These are phyloP conservation scores for Nakataea oryzae DNA, from an alignment of 2,329 filamentous ascomycete genomes.

Conservation along the genomic window DNA sequence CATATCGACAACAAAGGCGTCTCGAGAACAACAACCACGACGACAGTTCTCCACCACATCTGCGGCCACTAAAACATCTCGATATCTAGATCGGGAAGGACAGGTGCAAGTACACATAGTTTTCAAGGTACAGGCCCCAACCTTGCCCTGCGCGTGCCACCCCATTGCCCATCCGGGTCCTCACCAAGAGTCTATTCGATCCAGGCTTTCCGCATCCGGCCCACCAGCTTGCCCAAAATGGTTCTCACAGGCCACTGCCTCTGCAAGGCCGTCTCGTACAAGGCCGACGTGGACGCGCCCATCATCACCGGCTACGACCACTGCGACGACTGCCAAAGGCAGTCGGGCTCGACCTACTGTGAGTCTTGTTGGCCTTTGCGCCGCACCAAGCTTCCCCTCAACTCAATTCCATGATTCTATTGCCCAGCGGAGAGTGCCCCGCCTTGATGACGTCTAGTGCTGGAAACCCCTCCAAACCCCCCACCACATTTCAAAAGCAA, in stretches of 20 bases:
- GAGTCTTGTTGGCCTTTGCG: conserved; percentile 14
- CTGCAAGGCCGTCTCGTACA: conserved; percentile 63
- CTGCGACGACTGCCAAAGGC: conserved; percentile 64
- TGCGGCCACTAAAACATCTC: neutral
- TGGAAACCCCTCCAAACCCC: conserved; percentile 1
- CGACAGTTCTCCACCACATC: neutral
- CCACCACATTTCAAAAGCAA: neutral
- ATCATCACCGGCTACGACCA: conserved; percentile 56
- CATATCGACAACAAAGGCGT: neutral
- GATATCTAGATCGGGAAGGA: neutral
- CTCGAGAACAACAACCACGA: neutral
- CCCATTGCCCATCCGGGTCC: neutral
- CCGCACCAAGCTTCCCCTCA: neutral
- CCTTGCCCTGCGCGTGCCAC: neutral
- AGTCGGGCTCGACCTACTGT: conserved; percentile 61
- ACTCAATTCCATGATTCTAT: neutral
- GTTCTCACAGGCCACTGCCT: conserved; percentile 60
- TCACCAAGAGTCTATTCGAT: neutral
- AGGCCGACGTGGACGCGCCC: conserved; percentile 38
- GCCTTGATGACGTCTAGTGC: neutral
- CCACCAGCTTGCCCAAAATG: conserved; percentile 32
- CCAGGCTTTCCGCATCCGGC: neutral
- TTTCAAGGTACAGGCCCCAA: neutral
- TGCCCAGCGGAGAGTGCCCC: neutral
- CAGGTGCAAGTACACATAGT: neutral